Evolutionary conservation across 208 protist genomes (phyloP), one percentile per base, ranked within the genome.

Genomic region (Kentomonas sorsogonicus): DNA sequence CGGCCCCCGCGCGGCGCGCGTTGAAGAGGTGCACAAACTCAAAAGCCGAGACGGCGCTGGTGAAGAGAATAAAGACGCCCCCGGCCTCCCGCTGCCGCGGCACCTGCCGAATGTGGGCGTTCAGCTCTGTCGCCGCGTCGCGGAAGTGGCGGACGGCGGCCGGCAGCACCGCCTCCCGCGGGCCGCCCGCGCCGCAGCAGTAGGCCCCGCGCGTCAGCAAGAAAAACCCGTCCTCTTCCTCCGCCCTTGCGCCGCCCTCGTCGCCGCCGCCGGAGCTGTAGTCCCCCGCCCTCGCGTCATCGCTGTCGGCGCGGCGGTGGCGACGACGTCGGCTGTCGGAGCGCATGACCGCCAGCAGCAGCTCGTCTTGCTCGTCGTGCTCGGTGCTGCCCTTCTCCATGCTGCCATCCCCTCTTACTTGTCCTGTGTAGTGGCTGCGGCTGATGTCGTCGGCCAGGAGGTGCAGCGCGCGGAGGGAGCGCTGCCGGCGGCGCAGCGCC

Each of bases 1-100:
- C 48, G 46, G 64, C 16, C 3, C 74, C 60, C 16, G 76, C 67
- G 53, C 66, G 78, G 25, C 71, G 66, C 9, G 68, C 60, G 6
- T 72, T 60, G 59, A 89, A 88, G 36, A 94, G 60, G 55, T 85
- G 77, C 16, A 79, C 58, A 69, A 91, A 91, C 58, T 89, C 78
- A 62, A 82, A 84, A 3, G 87, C 83, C 20, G 60, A 55, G 55
- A 77, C 77, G 18, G 72, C 46, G 63, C 86, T 63, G 9, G 36
- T 65, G 77, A 94, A 94, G 6, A 89, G 51, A 53, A 94, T 71
- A 65, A 88, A 91, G 16, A 75, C 79, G 22, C 67, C 65, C 0
- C 77, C 74, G 39, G 69, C 66, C 13, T 45, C 57, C 29, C 50
- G 55, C 29, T 77, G 70, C 23, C 48, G 54, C 27, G 74, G 60